phyloP scores from a whole-genome alignment of 202 grass and related monocot genomes.

The Zizania palustris region DNA sequence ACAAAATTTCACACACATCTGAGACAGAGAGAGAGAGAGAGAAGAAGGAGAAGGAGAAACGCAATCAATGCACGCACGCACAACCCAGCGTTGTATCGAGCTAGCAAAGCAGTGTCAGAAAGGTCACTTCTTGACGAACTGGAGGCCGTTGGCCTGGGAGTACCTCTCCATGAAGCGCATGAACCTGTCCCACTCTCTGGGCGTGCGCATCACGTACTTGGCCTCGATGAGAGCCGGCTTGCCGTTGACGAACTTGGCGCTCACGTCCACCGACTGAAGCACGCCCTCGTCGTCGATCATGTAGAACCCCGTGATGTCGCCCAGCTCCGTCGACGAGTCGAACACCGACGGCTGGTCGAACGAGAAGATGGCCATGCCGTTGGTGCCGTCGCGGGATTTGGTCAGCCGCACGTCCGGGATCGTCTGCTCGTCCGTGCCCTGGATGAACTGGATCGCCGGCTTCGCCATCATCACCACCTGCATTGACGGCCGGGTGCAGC shows the following conservation, averaged over 20 bases:
- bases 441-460: constrained; percentile 81
- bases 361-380: constrained; percentile 70
- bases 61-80: neutral
- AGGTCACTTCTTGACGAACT: constrained; percentile 87
- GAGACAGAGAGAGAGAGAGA: neutral
- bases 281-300: constrained; percentile 87
- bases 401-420: constrained; percentile 77
- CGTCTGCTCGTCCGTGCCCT: constrained; percentile 81
- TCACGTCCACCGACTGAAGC: constrained; percentile 82
- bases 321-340: constrained; percentile 82
- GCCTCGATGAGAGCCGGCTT: constrained; percentile 78
- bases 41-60: neutral
- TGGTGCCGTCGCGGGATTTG: constrained; percentile 77
- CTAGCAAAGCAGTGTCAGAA: neutral
- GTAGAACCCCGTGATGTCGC: constrained; percentile 83
- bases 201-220: constrained; percentile 87
- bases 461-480: constrained; percentile 59
- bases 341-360: constrained; percentile 83
- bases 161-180: constrained; percentile 99
- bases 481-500: neutral
- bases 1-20: constrained; percentile 24
- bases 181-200: constrained; percentile 88
- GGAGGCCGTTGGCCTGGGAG: constrained; percentile 88
- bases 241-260: constrained; percentile 90
- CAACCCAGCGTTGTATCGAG: neutral